These are phyloP conservation scores for Chiua sp. DNA, from an alignment of 1,284 basidiomycete genomes.

Conservation along the genomic window DNA sequence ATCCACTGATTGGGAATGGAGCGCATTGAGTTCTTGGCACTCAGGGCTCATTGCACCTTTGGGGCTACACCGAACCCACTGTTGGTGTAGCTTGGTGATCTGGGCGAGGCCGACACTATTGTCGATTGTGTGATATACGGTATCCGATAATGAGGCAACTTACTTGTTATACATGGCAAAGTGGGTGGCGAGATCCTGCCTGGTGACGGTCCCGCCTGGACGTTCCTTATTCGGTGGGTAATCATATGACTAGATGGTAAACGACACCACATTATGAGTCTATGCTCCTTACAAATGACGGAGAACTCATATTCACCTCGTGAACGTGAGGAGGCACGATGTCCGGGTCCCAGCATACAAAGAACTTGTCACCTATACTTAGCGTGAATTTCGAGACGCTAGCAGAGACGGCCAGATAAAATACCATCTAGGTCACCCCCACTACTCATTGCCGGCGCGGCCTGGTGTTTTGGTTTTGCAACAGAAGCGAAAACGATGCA, in stretches of 20 bases:
- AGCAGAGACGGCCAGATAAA: background rate
- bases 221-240: slow-evolving; percentile 66
- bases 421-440: slow-evolving; percentile 66
- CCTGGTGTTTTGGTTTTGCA: slow-evolving; percentile 57
- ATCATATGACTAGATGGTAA: slow-evolving; percentile 61
- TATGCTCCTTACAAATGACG: background rate
- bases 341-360: slow-evolving; percentile 70
- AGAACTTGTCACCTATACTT: slow-evolving; percentile 60
- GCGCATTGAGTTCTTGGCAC: slow-evolving; percentile 71
- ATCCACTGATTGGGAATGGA: slow-evolving; percentile 71
- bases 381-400: background rate
- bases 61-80: slow-evolving; percentile 60
- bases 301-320: slow-evolving; percentile 44
- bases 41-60: slow-evolving; percentile 63
- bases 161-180: slow-evolving; percentile 69
- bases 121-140: background rate
- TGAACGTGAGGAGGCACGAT: slow-evolving; percentile 58
- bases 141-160: slow-evolving; percentile 13
- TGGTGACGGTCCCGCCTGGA: slow-evolving; percentile 49
- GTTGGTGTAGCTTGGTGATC: slow-evolving; percentile 58
- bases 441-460: slow-evolving; percentile 71
- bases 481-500: slow-evolving; percentile 69
- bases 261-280: background rate
- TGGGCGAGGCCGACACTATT: slow-evolving; percentile 56
- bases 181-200: slow-evolving; percentile 61